phyloP scores from a whole-genome alignment of 75 land plant species.

The Cupressus sempervirens region DNA sequence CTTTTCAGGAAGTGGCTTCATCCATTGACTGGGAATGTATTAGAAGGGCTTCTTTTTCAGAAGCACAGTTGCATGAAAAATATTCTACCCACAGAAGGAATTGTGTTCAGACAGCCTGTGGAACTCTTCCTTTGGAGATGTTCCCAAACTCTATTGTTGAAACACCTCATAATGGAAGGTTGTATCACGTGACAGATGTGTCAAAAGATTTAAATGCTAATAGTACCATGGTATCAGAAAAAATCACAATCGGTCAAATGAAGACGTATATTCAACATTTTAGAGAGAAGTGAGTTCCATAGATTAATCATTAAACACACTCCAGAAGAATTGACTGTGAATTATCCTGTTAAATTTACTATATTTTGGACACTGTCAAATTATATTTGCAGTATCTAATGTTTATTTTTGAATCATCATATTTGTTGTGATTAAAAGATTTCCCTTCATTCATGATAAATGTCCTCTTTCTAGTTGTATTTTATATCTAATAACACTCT shows the following conservation, averaged over 20 bases:
- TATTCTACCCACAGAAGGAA: background rate
- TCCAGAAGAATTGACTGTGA: background rate
- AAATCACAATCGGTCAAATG: background rate
- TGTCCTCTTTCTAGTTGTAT: background rate
- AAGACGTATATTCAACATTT: slow-evolving; percentile 3
- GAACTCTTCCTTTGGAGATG: slow-evolving; percentile 20
- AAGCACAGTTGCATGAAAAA: background rate
- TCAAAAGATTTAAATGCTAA: slow-evolving; percentile 26
- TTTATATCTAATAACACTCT: background rate
- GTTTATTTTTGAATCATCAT: background rate
- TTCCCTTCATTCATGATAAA: background rate
- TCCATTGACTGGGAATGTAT: slow-evolving; percentile 54
- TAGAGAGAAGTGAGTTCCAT: background rate
- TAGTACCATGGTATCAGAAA: background rate
- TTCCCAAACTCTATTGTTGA: slow-evolving; percentile 41
- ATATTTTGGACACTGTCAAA: background rate
- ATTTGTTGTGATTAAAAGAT: background rate
- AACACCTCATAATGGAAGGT: slow-evolving; percentile 54
- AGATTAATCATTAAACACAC: background rate
- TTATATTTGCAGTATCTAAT: background rate
- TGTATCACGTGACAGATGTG: slow-evolving; percentile 39
- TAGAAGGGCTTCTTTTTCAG: slow-evolving; percentile 7
- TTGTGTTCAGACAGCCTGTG: slow-evolving; percentile 28
- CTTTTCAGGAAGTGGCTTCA: background rate
- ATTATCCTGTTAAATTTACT: background rate